Base-by-base conservation (phyloP, 441 rosid species). In the Aquilaria agallochum region DNA sequence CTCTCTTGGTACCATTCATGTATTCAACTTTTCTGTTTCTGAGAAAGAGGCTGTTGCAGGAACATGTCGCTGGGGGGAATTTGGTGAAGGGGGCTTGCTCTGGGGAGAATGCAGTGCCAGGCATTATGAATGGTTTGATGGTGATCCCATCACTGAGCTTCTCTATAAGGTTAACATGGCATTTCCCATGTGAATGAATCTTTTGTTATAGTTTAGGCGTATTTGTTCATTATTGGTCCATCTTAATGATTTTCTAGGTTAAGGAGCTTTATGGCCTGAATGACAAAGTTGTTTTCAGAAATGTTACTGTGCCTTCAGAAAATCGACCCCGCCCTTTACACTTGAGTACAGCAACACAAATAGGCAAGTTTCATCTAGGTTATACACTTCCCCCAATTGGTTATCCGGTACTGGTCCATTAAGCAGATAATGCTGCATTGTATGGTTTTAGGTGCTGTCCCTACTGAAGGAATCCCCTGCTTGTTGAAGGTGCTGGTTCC, bases 381-480 rank as follows among this genome's bases (percentile, higher is more conserved):
- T 52, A 49, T 56, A 55, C 36, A 50, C 34, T 63, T 58, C 27
- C 53, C 65, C 55, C 53, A 50, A 52, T 71, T 66, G 15, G 65
- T 68, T 57, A 30, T 51, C 51, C 46, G 32, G 5, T 61, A 20
- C 42, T 14, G 58, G 57, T 11, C 33, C 6, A 60, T 32, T 7
- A 54, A 34, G 64, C 52, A 31, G 12, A 31, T 56, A 30, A 54
- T 33, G 34, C 32, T 63, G 56, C 67, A 45, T 54, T 68, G 33
- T 45, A 30, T 33, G 15, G 42, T 67, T 67, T 50, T 70, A 92
- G 99, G 99, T 77, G 97, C 80, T 74, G 77, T 95, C 74, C 92
- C 93, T 55, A 90, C 97, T 7, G 99, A 95, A 75, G 99, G 99
- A 64, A 92, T 95, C 75, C 99, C 99, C 72, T 92, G 86, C 78